Evolutionary conservation across 257 asterid species (phyloP).

Genomic region (Scutellaria galericulata): DNA sequence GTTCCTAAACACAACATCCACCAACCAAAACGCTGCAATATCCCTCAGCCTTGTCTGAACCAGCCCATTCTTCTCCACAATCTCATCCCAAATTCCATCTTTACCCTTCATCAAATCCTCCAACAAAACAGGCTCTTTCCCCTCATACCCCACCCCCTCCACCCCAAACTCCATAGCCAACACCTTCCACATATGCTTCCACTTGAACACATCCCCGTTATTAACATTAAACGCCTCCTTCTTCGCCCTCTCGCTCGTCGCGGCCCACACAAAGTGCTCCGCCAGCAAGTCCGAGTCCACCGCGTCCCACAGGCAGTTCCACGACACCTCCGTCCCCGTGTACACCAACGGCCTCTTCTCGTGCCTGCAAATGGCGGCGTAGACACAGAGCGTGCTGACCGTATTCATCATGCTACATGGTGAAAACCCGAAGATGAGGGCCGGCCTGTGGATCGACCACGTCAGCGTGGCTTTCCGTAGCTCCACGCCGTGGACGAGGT

Average conservation of each 20-base stretch:
- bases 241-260: constrained; percentile 62
- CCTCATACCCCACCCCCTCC: constrained; percentile 54
- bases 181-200: constrained; percentile 34
- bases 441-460: constrained; percentile 79
- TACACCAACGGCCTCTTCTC: constrained; percentile 56
- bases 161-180: constrained; percentile 43
- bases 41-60: no score
- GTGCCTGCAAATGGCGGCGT: constrained; percentile 81
- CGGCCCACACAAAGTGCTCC: constrained; percentile 81
- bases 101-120: constrained; percentile 74
- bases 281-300: constrained; percentile 73
- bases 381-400: constrained; percentile 70
- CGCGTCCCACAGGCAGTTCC: constrained; percentile 59
- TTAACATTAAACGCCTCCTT: constrained; percentile 69
- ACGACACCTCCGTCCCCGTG: constrained; percentile 63
- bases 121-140: constrained; percentile 50
- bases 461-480: constrained; percentile 44
- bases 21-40: constrained; percentile 51
- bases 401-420: constrained; percentile 73
- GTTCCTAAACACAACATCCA: constrained; percentile 47
- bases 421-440: constrained; percentile 71
- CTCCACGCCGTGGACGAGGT: constrained; percentile 49
- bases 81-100: constrained; percentile 75
- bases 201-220: constrained; percentile 81
- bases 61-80: constrained; percentile 44